A percentile compares a stretch with the other conserved stretches of the same genome.
These are phyloP conservation scores for Boletus rex-veris DNA, from an alignment of 768 basidiomycete species.

Conservation along the genomic window DNA sequence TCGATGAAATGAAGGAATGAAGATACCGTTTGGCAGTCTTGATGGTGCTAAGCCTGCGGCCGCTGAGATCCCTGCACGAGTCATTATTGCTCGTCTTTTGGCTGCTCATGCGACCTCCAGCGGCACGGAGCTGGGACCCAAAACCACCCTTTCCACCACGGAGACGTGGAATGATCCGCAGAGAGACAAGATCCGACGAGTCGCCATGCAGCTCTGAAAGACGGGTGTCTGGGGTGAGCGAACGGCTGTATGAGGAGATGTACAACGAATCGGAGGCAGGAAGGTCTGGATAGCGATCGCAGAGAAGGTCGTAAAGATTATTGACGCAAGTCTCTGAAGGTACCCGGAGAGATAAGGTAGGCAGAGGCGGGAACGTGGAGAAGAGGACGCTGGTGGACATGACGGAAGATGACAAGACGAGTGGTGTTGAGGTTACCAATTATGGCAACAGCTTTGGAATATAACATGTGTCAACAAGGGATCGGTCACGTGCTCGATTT, in stretches of 20 bases:
- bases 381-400: conserved; percentile 55
- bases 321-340: conserved; percentile 39
- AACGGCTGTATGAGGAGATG: conserved; percentile 40
- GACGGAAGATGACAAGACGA: conserved; percentile 8
- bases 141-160: conserved; percentile 97
- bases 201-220: conserved; percentile 36
- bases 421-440: neutral
- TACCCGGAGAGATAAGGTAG: conserved; percentile 48
- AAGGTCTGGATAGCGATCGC: conserved; percentile 45
- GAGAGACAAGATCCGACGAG: conserved; percentile 45
- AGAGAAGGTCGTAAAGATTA: conserved; percentile 42
- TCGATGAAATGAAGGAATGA: neutral
- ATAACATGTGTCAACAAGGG: conserved; percentile 17
- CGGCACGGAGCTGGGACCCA: conserved; percentile 92
- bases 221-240: conserved; percentile 26
- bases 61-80: conserved; percentile 89
- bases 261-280: conserved; percentile 40
- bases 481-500: neutral
- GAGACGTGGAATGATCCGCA: conserved; percentile 72
- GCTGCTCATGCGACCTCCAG: conserved; percentile 95
- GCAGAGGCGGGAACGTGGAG: conserved; percentile 60
- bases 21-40: conserved; percentile 93
- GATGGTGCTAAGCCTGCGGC: conserved; percentile 85
- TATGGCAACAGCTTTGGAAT: conserved; percentile 16
- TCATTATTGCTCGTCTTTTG: conserved; percentile 96